A percentile compares a stretch with the other conserved stretches of the same genome.
Conservation (phyloP, 2,329 filamentous ascomycete genomes). For the Beauveria sp. region DNA sequence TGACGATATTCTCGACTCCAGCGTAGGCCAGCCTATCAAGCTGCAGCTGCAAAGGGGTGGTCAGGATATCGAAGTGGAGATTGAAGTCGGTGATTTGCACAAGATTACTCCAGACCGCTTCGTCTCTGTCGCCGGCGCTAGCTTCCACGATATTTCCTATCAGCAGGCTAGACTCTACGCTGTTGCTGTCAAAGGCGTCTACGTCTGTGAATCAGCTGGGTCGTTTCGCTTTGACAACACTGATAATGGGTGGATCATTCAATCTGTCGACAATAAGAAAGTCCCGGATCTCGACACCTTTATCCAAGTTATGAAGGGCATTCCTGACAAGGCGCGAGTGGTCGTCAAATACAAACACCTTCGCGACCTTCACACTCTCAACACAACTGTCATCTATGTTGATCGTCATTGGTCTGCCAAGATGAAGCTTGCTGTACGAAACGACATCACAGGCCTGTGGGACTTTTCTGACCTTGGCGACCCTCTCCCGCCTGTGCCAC, state of each 20-base stretch:
- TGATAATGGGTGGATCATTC: conserved; percentile 87
- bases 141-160: conserved; percentile 94
- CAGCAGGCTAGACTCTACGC: conserved; percentile 95
- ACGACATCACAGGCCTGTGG: conserved; percentile 86
- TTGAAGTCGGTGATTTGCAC: conserved; percentile 84
- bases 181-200: conserved; percentile 86
- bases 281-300: conserved; percentile 84
- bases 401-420: conserved; percentile 94
- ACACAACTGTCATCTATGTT: conserved; percentile 85
- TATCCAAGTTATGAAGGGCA: conserved; percentile 79
- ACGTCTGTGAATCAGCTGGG: conserved; percentile 84
- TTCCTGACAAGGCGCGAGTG: conserved; percentile 75
- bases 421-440: conserved; percentile 87
- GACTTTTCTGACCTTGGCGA: conserved; percentile 85
- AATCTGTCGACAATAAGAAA: conserved; percentile 85
- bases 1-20: conserved; percentile 86
- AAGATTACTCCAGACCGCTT: conserved; percentile 93
- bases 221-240: conserved; percentile 92
- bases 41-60: conserved; percentile 84
- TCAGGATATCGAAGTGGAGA: conserved; percentile 74
- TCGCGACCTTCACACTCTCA: conserved; percentile 85
- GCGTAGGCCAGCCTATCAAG: conserved; percentile 69
- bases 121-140: conserved; percentile 85
- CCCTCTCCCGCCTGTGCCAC: conserved; percentile 65
- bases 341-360: conserved; percentile 96